Evolutionary conservation across 352 stramenopile species (phyloP).

Genomic region (Phytophthora hybrid): DNA sequence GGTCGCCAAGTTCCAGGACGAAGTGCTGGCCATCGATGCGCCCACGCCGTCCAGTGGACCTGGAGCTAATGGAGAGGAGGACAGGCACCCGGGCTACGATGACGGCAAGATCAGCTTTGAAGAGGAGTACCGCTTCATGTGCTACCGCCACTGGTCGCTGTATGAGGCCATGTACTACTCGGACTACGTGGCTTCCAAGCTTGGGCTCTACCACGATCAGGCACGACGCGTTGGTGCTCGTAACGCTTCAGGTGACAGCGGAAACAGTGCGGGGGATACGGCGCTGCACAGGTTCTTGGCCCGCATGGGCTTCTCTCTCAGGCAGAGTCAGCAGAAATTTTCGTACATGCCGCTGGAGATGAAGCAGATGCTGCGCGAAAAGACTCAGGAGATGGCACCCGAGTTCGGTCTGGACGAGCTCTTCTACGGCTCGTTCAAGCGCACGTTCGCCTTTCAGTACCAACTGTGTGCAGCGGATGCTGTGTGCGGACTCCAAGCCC

Average conservation of each 20-base stretch:
- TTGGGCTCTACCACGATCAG: slow-evolving; percentile 81
- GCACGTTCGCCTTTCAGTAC: slow-evolving; percentile 95
- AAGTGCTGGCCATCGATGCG: slow-evolving; percentile 84
- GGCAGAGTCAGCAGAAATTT: slow-evolving; percentile 96
- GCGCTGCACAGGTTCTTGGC: slow-evolving; percentile 94
- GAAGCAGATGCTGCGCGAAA: slow-evolving; percentile 93
- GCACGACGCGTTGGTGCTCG: slow-evolving; percentile 68
- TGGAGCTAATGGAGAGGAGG: slow-evolving; percentile 40
- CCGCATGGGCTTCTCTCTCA: slow-evolving; percentile 97
- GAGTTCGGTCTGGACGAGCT: slow-evolving; percentile 96
- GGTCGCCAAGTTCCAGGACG: slow-evolving; percentile 90
- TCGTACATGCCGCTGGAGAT: slow-evolving; percentile 95
- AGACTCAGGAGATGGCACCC: slow-evolving; percentile 91
- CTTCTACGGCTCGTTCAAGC: slow-evolving; percentile 97
- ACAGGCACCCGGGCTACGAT: slow-evolving; percentile 70
- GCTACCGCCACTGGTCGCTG: slow-evolving; percentile 95
- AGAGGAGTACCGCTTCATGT: slow-evolving; percentile 97
- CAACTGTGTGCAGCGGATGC: slow-evolving; percentile 96
- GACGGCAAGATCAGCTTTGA: slow-evolving; percentile 90
- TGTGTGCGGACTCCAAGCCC: slow-evolving; percentile 93
- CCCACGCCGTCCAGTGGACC: slow-evolving; percentile 40
- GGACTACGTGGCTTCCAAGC: slow-evolving; percentile 94
- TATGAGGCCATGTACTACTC: slow-evolving; percentile 97
- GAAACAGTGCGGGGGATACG: slow-evolving; percentile 63
- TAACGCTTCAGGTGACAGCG: slow-evolving; percentile 48